Percentiles rank a stretch among this genome's conserved stretches.
phyloP scores from a whole-genome alignment of 805 yeast species.

The Myxozyma vanderwaltii region DNA sequence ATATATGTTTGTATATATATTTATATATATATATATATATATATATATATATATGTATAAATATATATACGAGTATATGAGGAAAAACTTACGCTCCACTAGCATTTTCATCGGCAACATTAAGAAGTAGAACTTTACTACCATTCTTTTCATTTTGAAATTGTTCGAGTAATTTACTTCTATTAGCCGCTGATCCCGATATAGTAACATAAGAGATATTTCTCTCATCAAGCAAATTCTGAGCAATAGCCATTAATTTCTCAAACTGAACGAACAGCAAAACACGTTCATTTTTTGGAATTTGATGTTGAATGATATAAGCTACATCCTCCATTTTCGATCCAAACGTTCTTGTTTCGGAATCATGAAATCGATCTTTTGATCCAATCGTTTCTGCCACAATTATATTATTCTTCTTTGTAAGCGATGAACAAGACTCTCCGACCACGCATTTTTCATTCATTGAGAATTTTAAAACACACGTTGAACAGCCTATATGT shows the following conservation, averaged over 20 bases:
- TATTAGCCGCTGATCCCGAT: conserved; percentile 4
- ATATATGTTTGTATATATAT: too few species aligned
- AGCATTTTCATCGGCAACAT: conserved; percentile 21
- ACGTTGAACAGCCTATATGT: conserved; percentile 13
- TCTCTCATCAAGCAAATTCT: neutral
- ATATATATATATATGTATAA: too few species aligned
- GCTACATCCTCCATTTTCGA: conserved; percentile 9
- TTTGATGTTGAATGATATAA: neutral
- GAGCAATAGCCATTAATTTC: conserved; percentile 8
- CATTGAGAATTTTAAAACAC: neutral
- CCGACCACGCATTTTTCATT: conserved; percentile 3
- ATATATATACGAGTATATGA: too few species aligned
- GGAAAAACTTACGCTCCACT: conserved; percentile 21
- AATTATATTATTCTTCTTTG: conserved; percentile 1
- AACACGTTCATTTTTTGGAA: conserved; percentile 10
- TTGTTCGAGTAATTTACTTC: neutral
- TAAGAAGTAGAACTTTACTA: conserved; percentile 9
- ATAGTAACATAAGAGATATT: conserved; percentile 1
- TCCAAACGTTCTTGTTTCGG: conserved; percentile 5
- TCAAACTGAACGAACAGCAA: conserved; percentile 18
- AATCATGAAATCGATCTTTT: neutral
- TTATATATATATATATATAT: too few species aligned
- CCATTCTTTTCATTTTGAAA: conserved; percentile 3
- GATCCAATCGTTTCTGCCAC: neutral
- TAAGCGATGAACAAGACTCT: neutral